A percentile compares a stretch with the other conserved stretches of the same genome.
These are phyloP conservation scores for Enteropsectra breve DNA, from an alignment of 371 early-diverging fungal genomes.

Conservation along the genomic window DNA sequence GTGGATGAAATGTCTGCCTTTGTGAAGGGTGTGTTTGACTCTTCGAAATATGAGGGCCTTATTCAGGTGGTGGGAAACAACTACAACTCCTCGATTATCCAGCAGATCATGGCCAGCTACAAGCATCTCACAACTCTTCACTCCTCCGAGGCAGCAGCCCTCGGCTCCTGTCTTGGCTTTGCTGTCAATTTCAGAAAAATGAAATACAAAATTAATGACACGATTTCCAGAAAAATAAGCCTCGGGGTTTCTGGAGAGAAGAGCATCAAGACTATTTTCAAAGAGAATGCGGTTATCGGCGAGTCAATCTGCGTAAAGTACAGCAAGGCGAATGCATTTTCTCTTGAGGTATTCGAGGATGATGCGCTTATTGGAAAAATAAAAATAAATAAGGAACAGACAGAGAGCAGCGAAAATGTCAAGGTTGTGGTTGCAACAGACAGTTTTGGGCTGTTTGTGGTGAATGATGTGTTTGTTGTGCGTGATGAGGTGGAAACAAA, in stretches of 20 bases:
- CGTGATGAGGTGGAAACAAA: not conserved
- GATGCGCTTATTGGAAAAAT: slow-evolving; percentile 32
- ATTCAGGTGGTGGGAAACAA: slow-evolving; percentile 53
- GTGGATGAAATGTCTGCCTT: slow-evolving; percentile 36
- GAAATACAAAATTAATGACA: slow-evolving; percentile 37
- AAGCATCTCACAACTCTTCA: slow-evolving; percentile 15
- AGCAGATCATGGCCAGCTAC: slow-evolving; percentile 27
- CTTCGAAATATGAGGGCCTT: slow-evolving; percentile 6
- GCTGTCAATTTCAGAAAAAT: slow-evolving; percentile 25
- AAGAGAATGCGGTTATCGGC: slow-evolving; percentile 3
- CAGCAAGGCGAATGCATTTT: slow-evolving; percentile 29
- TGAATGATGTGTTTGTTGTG: slow-evolving; percentile 13
- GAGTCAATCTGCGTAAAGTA: slow-evolving; percentile 26
- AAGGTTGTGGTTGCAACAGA: slow-evolving; percentile 27
- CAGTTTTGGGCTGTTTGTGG: slow-evolving; percentile 32
- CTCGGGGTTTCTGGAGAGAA: not conserved
- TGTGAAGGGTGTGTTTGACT: slow-evolving; percentile 20
- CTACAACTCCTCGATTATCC: slow-evolving; percentile 26
- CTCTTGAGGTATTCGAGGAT: slow-evolving; percentile 35
- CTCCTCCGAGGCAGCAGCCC: slow-evolving; percentile 34
- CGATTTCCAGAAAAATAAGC: slow-evolving; percentile 18
- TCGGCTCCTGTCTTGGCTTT: slow-evolving; percentile 38
- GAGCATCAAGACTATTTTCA: slow-evolving; percentile 26
- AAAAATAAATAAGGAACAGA: slow-evolving; percentile 18
- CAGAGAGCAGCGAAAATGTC: slow-evolving; percentile 29